Base-by-base conservation (phyloP, 495 filamentous ascomycete genomes). In the Penicillium crystallinum region DNA sequence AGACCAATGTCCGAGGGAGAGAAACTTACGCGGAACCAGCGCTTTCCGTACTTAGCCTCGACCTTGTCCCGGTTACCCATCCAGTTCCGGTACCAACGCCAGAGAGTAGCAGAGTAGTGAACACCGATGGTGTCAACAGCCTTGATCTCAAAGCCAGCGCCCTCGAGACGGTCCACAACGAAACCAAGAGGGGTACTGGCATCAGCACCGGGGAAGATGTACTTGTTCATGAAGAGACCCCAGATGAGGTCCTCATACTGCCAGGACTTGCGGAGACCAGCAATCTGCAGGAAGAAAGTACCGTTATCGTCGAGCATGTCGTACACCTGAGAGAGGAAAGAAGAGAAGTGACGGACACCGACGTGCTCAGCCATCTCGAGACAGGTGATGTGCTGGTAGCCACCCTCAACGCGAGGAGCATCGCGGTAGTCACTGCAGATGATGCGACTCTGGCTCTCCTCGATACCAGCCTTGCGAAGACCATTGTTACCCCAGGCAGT, bases 71-170 rank as follows among this genome's bases (percentile, higher is more conserved):
- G 79, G 80, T 97, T 98, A 68, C 79, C 93, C 69, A 97, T 79
- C 93, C 93, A 98, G 79, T 98, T 98, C 58, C 93, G 80, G 77
- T 98, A 98, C 93, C 93, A 98, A 64, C 89, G 83, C 93, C 93
- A 98, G 38, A 98, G 75, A 30, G 93, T 98, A 45, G 91, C 90
- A 31, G 90, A 95, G 73, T 98, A 98, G 76, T 98, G 93, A 35
- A 98, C 91, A 60, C 91, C 91, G 59, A 96, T 82, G 43, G 89
- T 96, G 65, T 96, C 89, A 57, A 92, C 65, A 35, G 69, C 62
- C 67, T 79, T 81, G 56, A 81, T 71, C 58, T 81, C 77, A 46
- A 81, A 87, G 21, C 84, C 84, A 30, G 84, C 80, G 45, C 73
- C 81, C 70, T 87, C 84, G 23, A 87, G 75, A 54, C 76, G 74